Base-by-base conservation (phyloP, 352 stramenopile genomes). In the Halophytophthora batemanensis region DNA sequence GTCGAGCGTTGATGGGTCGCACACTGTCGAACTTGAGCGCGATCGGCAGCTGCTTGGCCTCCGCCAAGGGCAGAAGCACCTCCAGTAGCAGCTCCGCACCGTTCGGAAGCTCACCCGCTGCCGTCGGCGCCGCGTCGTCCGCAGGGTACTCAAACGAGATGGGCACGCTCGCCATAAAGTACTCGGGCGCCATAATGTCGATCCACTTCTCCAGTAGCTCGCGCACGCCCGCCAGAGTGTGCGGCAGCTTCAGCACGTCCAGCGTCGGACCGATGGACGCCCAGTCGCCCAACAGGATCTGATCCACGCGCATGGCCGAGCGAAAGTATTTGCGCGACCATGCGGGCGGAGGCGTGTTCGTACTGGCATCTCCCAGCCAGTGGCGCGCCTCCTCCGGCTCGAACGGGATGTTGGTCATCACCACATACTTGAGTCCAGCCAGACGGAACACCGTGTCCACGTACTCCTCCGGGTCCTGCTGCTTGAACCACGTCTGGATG, bases 401-500 rank as follows among this genome's bases (percentile, higher is more conserved):
- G 49, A 87, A 98, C 49, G 91, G 91, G 73, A 98, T 96, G 67
- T 98, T 98, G 19, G 93, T 98, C 91, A 98, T 98, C 37, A 98
- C 82, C 5, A 84, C 90, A 64, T 98, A 97, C 49, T 82, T 78
- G 7, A 97, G 62, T 22, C 83, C 76, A 11, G 85, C 73, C 14
- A 83, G 56, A 5, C 54, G 50, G 66, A 94, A 96, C 29, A 96
- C 76, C 44, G 64, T 79, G 43, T 85, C 67, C 43, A 92, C 75
- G 53, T 92, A 85, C 36, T 82, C 83, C 11, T 74, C 69, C 0
- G 78, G 53, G 41, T 94, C 82, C 59, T 90, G 70, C 17, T 74
- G 58, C 12, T 72, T 73, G 67, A 93, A 97, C 66, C 80, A 97
- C 15, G 56, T 41, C 48, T 95, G 85, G 53, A 98, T 93, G 2